Conservation (phyloP, 345 rosid species). For the Brassica napus region DNA sequence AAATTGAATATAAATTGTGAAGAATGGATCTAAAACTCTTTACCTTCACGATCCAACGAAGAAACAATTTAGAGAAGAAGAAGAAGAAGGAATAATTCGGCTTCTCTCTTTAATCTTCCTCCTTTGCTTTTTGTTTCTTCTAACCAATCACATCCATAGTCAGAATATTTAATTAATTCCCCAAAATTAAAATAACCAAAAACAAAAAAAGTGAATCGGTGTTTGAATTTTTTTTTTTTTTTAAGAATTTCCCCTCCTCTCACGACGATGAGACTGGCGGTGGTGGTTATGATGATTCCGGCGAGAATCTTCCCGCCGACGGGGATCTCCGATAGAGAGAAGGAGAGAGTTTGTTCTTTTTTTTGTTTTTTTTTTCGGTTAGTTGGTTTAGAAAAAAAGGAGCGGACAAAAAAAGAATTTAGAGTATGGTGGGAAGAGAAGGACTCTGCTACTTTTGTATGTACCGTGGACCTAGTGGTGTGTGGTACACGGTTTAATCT, state of each 20-base stretch:
- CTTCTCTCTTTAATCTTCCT: slow-evolving; percentile 39
- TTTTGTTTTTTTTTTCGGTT: slow-evolving; percentile 13
- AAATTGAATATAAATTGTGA: not conserved
- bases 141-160: slow-evolving; percentile 40
- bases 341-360: not conserved
- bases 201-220: slow-evolving; percentile 33
- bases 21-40: slow-evolving; percentile 55
- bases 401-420: not conserved
- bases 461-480: slow-evolving; percentile 23
- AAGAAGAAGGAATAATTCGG: slow-evolving; percentile 34
- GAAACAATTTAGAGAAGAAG: too few species aligned
- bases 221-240: slow-evolving; percentile 12
- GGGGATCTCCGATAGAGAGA: slow-evolving; percentile 22
- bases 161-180: slow-evolving; percentile 39
- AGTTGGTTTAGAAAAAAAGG: slow-evolving; percentile 25
- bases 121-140: slow-evolving; percentile 45
- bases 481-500: slow-evolving; percentile 2
- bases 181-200: not conserved
- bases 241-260: slow-evolving; percentile 34
- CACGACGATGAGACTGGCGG: slow-evolving; percentile 27
- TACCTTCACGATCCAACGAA: slow-evolving; percentile 46
- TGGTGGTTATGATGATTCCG: slow-evolving; percentile 6
- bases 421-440: slow-evolving; percentile 6
- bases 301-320: slow-evolving; percentile 23
- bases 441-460: slow-evolving; percentile 18